Base-by-base conservation (phyloP, 2,329 filamentous ascomycete species). In the Fonsecaea monophora region DNA sequence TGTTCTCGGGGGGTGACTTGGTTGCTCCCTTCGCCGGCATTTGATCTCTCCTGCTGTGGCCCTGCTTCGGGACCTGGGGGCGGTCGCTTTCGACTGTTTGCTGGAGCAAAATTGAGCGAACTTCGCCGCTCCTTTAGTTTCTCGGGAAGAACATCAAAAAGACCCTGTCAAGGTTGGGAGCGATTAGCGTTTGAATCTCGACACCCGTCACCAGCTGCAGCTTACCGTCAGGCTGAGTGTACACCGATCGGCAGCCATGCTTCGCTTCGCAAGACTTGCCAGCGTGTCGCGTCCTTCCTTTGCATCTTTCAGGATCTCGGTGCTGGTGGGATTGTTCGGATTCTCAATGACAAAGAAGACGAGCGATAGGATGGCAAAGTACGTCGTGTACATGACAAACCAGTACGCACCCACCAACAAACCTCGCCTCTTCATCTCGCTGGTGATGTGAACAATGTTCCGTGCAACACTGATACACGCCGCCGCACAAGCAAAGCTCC, bases 201-300 rank as follows among this genome's bases (percentile, higher is more conserved):
- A 61, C 32, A 61, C 12, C 42, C 25, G 45, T 40, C 45, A 42
- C 53, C 38, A 48, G 59, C 38, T 38, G 21, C 53, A 4, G 80
- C 87, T 77, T 83, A 94, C 92, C 75, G 88, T 86, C 34, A 99
- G 83, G 48, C 92, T 90, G 54, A 84, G 85, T 0, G 91, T 92
- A 74, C 96, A 95, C 68, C 92, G 85, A 76, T 97, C 92, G 2
- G 95, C 95, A 40, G 94, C 93, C 83, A 96, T 85, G 75, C 93
- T 97, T 73, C 90, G 90, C 73, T 91, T 89, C 2, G 93, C 90
- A 65, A 98, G 84, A 15, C 88, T 89, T 59, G 89, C 87, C 67
- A 98, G 86, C 69, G 94, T 92, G 70, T 94, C 90, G 74, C 91
- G 91, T 18, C 94, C 95, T 69, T 92, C 90, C 68, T 89, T 85